Base-by-base conservation (phyloP, 23 red algal genomes). In the Gracilaria gracilis region DNA sequence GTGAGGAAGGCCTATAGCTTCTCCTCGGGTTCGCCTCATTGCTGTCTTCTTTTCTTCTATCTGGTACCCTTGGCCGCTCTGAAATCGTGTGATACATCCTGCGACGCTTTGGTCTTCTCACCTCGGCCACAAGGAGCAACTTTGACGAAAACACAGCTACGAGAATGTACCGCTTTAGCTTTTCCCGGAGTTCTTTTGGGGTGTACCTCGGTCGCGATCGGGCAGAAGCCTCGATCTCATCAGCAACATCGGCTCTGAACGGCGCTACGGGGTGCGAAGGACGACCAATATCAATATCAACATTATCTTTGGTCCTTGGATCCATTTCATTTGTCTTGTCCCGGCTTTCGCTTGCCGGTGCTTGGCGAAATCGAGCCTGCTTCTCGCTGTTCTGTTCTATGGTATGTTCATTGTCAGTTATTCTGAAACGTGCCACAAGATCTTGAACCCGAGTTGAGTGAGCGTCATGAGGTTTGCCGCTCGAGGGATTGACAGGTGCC, bases 121-220 rank as follows among this genome's bases (percentile, higher is more conserved):
- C 42, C 42, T 77, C 72, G 42, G 72, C 4, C 42, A 51, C 46
- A 25, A 77, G 39, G n/a, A 77, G 72, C 38, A 77, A 31, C 25
- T 51, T 77, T 13, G 72, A 77, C 21, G 42, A 49, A 50, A 48
- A 77, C 46, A 77, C 46, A 50, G 72, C 72, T 7, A 21, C 72
- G 13, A 77, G 42, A 0, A 77, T 51, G 39, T 15, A 51, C 39
- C 39, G 72, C 50, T 77, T 77, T 27, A 77, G 72, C 72, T 27
- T 77, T 28, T 31, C 27, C 72, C 72, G 38, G n/a, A 77, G 72
- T 20, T 77, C 40, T 17, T 50, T n/a, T 28, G 72, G 23, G 6
- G 23, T 77, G 72, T 77, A 77, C 6, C 21, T 27, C 23, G 72
- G 40, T 50, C 46, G 72, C 27, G 39, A 77, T 25, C 28, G 72